phyloP scores from a whole-genome alignment of 1,284 basidiomycete species.

The Peniophora sp. region DNA sequence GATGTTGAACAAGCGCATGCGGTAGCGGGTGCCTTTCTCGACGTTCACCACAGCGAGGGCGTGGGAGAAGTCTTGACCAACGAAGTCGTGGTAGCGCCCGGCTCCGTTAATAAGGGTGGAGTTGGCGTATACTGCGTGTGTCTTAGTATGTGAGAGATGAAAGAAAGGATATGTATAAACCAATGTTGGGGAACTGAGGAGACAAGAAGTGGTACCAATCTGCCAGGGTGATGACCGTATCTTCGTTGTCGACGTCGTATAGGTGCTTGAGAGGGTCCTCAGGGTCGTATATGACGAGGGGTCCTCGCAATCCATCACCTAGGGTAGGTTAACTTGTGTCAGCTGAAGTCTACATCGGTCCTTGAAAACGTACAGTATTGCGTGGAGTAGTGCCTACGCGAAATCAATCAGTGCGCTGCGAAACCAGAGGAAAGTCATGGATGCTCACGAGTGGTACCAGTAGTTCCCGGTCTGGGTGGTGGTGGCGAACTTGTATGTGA shows the following conservation, averaged over 20 bases:
- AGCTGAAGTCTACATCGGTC: too few relatives aligned
- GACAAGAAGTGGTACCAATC: not conserved
- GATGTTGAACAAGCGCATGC: constrained; percentile 44
- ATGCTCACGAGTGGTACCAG: not conserved
- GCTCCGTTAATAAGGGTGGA: not conserved
- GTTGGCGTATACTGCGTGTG: not conserved
- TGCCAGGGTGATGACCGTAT: not conserved
- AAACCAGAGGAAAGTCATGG: not conserved
- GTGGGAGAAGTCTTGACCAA: constrained; percentile 34
- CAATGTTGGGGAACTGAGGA: not conserved
- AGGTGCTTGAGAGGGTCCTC: not conserved
- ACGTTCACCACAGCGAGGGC: constrained; percentile 30
- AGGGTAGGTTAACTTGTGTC: too few relatives aligned
- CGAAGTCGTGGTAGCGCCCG: constrained; percentile 10
- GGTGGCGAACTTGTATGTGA: not conserved
- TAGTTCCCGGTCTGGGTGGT: not conserved
- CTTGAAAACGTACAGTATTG: too few relatives aligned
- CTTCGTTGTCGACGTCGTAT: not conserved
- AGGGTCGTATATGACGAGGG: not conserved
- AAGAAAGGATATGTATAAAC: not conserved
- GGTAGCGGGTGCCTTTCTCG: constrained; percentile 42
- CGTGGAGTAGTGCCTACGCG: too few relatives aligned
- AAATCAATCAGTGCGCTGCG: too few relatives aligned
- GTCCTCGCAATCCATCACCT: not conserved
- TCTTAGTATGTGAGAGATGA: not conserved